Percentiles rank a stretch among this genome's conserved stretches.
phyloP scores from a whole-genome alignment of 2,329 filamentous ascomycete genomes.

The Xylariaceae sp. region DNA sequence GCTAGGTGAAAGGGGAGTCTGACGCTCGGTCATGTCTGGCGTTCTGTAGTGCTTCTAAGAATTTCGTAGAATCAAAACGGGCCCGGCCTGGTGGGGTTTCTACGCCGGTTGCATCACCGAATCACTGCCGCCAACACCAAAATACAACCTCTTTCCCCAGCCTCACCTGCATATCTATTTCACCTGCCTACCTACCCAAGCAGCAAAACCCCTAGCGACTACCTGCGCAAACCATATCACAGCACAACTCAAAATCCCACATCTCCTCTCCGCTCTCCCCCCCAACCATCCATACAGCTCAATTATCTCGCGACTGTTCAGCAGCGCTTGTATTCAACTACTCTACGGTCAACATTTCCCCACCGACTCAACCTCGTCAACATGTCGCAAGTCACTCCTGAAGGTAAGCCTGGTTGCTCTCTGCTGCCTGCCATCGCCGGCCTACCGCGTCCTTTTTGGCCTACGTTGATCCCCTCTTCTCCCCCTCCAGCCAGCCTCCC shows the following conservation, averaged over 20 bases:
- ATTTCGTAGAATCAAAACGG: constrained; percentile 30
- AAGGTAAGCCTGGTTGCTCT: constrained; percentile 41
- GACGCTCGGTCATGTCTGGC: constrained; percentile 8
- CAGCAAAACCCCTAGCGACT: neutral
- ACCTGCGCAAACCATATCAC: neutral
- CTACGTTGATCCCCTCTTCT: neutral
- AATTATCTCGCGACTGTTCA: no score
- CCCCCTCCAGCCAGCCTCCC: neutral
- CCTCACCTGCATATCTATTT: constrained; percentile 20
- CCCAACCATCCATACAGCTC: no score
- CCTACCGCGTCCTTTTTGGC: neutral
- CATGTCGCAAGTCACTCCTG: constrained; percentile 45
- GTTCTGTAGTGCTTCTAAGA: constrained; percentile 30
- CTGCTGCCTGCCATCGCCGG: constrained; percentile 14
- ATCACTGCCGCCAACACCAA: constrained; percentile 10
- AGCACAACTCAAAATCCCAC: neutral
- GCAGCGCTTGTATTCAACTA: neutral
- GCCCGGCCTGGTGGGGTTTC: constrained; percentile 30
- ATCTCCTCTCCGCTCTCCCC: no score
- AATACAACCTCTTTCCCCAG: constrained; percentile 15
- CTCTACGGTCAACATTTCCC: neutral
- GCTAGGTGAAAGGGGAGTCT: neutral
- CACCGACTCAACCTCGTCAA: constrained; percentile 16
- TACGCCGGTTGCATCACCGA: constrained; percentile 31
- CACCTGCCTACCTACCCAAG: neutral